phyloP scores from a whole-genome alignment of 768 basidiomycete genomes.

The Mycena galopus region DNA sequence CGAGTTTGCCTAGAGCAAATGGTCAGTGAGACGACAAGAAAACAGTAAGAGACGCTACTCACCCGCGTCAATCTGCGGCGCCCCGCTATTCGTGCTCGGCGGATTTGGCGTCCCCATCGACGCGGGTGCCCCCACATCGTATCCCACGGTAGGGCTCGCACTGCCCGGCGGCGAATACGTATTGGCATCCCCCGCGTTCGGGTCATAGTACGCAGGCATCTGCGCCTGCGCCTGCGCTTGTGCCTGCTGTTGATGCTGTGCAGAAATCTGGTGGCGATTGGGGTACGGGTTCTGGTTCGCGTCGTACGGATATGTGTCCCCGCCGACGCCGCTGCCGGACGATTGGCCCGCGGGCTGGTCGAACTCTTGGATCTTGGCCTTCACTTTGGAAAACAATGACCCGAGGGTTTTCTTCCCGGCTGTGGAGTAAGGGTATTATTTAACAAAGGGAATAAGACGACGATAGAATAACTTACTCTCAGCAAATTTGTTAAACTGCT shows the following conservation, averaged over 20 bases:
- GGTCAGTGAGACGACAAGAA: too few species aligned
- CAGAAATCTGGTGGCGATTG: slow-evolving; percentile 24
- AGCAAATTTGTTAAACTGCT: slow-evolving; percentile 81
- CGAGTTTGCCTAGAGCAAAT: slow-evolving; percentile 67
- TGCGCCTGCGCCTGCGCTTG: slow-evolving; percentile 34
- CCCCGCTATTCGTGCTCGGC: slow-evolving; percentile 38
- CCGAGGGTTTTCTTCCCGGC: slow-evolving; percentile 86
- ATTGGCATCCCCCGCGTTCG: slow-evolving; percentile 39
- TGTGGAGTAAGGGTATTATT: slow-evolving; percentile 40
- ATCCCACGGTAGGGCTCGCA: slow-evolving; percentile 23
- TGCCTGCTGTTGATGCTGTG: slow-evolving; percentile 30
- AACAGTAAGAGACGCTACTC: slow-evolving; percentile 19
- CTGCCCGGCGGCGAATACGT: neutral
- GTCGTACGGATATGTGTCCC: slow-evolving; percentile 40
- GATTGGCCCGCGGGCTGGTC: slow-evolving; percentile 59
- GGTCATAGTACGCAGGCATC: slow-evolving; percentile 51
- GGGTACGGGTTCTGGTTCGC: slow-evolving; percentile 29
- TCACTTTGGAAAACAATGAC: slow-evolving; percentile 79
- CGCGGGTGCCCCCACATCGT: slow-evolving; percentile 22
- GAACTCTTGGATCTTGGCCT: slow-evolving; percentile 86
- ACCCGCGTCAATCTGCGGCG: slow-evolving; percentile 51
- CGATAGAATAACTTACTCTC: slow-evolving; percentile 68
- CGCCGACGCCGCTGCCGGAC: slow-evolving; percentile 26
- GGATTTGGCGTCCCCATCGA: slow-evolving; percentile 11
- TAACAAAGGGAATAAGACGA: neutral